Base-by-base conservation (phyloP, 495 filamentous ascomycete species). In the Trichoderma orchidacearum region DNA sequence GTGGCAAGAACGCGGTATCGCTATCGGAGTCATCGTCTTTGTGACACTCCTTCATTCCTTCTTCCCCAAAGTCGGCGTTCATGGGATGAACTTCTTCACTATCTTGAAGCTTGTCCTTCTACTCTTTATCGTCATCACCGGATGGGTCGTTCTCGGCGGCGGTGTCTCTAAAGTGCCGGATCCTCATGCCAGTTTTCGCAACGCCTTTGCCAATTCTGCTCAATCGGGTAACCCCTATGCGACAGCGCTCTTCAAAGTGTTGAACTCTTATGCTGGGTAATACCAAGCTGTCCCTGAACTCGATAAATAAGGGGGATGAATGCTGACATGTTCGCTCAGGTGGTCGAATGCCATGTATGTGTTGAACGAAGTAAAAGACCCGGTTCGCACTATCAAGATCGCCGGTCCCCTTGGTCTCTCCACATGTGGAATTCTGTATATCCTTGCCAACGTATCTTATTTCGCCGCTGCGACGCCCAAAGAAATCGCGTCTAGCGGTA, bases 191-290 rank as follows among this genome's bases (percentile, higher is more conserved):
- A 85, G 85, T 59, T 87, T 83, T 62, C 65, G 67, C 21, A 68
- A 85, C 62, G 65, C 82, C 0, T 86, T 84, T 51, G 66, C 70
- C 36, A 79, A 81, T 4, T 70, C 72, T 0, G 67, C 70, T 2
- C 71, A 69, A 0, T 73, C 75, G 21, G 80, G 75, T 4, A 80
- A 80, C 58, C 78, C 78, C 2, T 66, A 80, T 12, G 79, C 81
- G 0, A 80, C 79, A 45, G 82, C 83, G 9, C 61, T 85, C 23
- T 73, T 82, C 58, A 81, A 80, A 51, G 75, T 87, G 32, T 75
- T 83, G 30, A 85, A 84, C 58, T 77, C 83, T 0, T 87, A 85
- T 59, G 62, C 71, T 0, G 83, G 84, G 0, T 87, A 79, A 52
- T n/a, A n/a, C n/a, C n/a, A n/a, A n/a, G n/a, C n/a, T n/a, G n/a